Conservation (phyloP, 495 filamentous ascomycete species). For the Melanomma pulvis-pyrius region DNA sequence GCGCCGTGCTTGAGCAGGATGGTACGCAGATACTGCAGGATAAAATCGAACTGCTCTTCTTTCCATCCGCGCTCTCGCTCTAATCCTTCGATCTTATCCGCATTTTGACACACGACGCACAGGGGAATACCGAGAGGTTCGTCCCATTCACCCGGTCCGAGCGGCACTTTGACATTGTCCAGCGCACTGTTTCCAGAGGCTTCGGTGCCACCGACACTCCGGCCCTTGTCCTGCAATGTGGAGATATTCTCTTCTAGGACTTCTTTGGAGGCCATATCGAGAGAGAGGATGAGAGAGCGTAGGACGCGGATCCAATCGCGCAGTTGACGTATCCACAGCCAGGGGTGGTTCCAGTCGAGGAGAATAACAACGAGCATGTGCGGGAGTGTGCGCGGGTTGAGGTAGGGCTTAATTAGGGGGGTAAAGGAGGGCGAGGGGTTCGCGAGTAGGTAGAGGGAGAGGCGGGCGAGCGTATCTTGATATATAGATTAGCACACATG, state of each 20-base stretch:
- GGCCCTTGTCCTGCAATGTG: slow-evolving; percentile 60
- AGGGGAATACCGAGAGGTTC: slow-evolving; percentile 85
- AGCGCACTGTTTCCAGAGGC: slow-evolving; percentile 19
- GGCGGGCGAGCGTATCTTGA: slow-evolving; percentile 83
- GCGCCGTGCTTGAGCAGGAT: slow-evolving; percentile 86
- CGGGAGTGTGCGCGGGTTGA: slow-evolving; percentile 82
- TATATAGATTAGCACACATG: background rate
- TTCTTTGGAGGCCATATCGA: slow-evolving; percentile 76
- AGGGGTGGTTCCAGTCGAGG: slow-evolving; percentile 90
- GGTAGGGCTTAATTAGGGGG: slow-evolving; percentile 78
- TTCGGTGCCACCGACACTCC: slow-evolving; percentile 35
- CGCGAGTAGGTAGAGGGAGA: slow-evolving; percentile 86
- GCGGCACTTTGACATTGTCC: slow-evolving; percentile 67
- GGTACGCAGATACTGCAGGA: slow-evolving; percentile 85
- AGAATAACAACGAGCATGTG: slow-evolving; percentile 87
- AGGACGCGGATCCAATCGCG: slow-evolving; percentile 85
- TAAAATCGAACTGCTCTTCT: slow-evolving; percentile 90
- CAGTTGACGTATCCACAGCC: slow-evolving; percentile 86
- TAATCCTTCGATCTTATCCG: slow-evolving; percentile 83
- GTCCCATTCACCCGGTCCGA: slow-evolving; percentile 93
- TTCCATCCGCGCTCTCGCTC: slow-evolving; percentile 89
- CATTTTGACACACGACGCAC: slow-evolving; percentile 91
- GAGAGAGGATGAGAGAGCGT: slow-evolving; percentile 69
- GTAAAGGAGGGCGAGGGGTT: slow-evolving; percentile 81
- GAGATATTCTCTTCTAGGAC: slow-evolving; percentile 83